A percentile compares a stretch with the other conserved stretches of the same genome.
phyloP scores from a whole-genome alignment of 1,284 basidiomycete genomes.

The Moesziomyces globuligerus region DNA sequence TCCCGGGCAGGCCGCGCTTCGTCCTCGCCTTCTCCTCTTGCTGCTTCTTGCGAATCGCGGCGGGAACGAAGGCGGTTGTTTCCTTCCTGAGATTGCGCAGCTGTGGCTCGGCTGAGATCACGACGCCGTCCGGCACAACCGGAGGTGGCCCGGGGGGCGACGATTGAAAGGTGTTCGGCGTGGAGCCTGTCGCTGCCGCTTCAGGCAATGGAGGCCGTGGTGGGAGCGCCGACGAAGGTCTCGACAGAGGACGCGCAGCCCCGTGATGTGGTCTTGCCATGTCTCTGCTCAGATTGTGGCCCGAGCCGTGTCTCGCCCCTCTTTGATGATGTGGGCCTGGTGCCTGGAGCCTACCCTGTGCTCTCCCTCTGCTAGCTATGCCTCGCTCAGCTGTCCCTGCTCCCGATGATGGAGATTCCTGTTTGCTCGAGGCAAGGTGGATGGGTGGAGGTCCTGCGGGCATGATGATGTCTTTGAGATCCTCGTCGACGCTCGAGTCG shows the following conservation, averaged over 20 bases:
- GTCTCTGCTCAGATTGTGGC: neutral
- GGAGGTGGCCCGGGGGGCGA: constrained; percentile 37
- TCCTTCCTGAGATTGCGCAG: constrained; percentile 64
- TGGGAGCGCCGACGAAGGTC: constrained; percentile 8
- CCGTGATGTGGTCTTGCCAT: constrained; percentile 1
- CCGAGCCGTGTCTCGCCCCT: constrained; percentile 1
- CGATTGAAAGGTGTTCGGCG: too few relatives aligned
- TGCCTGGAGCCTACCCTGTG: constrained; percentile 6
- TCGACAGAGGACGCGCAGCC: neutral
- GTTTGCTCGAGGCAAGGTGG: neutral
- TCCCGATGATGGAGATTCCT: neutral
- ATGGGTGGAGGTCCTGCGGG: constrained; percentile 56
- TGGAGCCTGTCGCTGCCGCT: neutral
- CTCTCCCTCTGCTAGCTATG: neutral
- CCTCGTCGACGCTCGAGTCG: constrained; percentile 54
- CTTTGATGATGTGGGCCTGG: constrained; percentile 5
- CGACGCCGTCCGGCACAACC: constrained; percentile 27
- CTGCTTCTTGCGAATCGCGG: constrained; percentile 55
- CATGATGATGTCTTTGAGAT: constrained; percentile 62
- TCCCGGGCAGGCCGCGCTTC: constrained; percentile 48
- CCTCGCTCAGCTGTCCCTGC: neutral
- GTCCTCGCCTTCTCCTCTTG: constrained; percentile 47
- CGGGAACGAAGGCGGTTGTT: constrained; percentile 62
- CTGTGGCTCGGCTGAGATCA: constrained; percentile 60
- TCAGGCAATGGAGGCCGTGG: constrained; percentile 2